Percentiles rank a stretch among this genome's conserved stretches.
Conservation (phyloP, 2,329 filamentous ascomycete genomes). For the Bipolaris cookei region DNA sequence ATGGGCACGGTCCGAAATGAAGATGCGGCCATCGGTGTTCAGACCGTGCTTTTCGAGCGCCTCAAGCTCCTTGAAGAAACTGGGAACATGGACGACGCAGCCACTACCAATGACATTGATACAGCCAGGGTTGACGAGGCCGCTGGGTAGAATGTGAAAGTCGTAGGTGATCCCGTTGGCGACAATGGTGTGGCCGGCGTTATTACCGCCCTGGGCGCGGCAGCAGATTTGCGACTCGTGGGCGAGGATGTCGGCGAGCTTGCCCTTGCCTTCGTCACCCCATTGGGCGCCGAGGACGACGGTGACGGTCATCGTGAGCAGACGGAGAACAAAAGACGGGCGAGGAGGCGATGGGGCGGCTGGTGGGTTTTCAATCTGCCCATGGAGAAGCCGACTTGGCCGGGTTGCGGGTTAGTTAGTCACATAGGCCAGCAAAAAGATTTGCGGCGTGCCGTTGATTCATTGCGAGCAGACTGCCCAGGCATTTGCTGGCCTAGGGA, state of each 20-base stretch:
- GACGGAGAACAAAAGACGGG: conserved; percentile 16
- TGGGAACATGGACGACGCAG: conserved; percentile 71
- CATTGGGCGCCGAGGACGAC: conserved; percentile 67
- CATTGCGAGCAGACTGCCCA: conserved; percentile 3
- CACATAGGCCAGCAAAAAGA: conserved; percentile 29
- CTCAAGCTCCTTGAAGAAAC: conserved; percentile 70
- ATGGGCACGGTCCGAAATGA: conserved; percentile 68
- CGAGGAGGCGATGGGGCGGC: conserved; percentile 22
- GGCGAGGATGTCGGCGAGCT: conserved; percentile 64
- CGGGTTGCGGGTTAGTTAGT: conserved; percentile 16
- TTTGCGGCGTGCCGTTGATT: conserved; percentile 23
- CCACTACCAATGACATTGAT: conserved; percentile 72
- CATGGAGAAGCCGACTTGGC: conserved; percentile 24
- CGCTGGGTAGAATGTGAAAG: conserved; percentile 59
- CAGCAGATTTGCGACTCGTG: conserved; percentile 63
- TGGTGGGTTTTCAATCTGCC: conserved; percentile 28
- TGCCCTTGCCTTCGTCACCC: conserved; percentile 66
- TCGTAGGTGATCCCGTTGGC: conserved; percentile 56
- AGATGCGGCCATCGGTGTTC: conserved; percentile 64
- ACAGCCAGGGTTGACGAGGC: conserved; percentile 73
- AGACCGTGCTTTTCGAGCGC: conserved; percentile 67
- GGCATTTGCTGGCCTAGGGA: not conserved
- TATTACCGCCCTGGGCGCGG: conserved; percentile 66
- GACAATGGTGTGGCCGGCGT: conserved; percentile 58
- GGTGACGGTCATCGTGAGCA: conserved; percentile 56